Evolutionary conservation across 306 rosid genomes (phyloP).

Genomic region (cucumber (Cucumis sativus)): Cucumber_9930_V3 NC_026656.2:19108001-19108500

Average conservation of each 20-base stretch:
- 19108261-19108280: conserved; percentile 85
- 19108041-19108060: conserved; percentile 14
- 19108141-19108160: conserved; percentile 67
- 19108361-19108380: conserved; percentile 99
- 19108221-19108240: conserved; percentile 51
- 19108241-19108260: conserved; percentile 73
- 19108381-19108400: conserved; percentile 40
- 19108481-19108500: not conserved
- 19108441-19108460: not conserved
- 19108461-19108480: not conserved
- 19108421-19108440: not conserved
- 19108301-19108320: conserved; percentile 96
- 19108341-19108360: conserved; percentile 98
- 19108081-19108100: conserved; percentile 82
- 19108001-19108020: not conserved
- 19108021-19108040: not conserved
- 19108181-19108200: not conserved
- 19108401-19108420: not conserved
- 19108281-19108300: conserved; percentile 96
- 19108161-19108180: not conserved
- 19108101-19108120: conserved; percentile 97
- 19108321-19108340: conserved; percentile 92
- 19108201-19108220: not conserved
- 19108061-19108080: conserved; percentile 37
- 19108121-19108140: conserved; percentile 87